Base-by-base conservation (phyloP, 805 yeast species). In the Candida dajiaensis region DNA sequence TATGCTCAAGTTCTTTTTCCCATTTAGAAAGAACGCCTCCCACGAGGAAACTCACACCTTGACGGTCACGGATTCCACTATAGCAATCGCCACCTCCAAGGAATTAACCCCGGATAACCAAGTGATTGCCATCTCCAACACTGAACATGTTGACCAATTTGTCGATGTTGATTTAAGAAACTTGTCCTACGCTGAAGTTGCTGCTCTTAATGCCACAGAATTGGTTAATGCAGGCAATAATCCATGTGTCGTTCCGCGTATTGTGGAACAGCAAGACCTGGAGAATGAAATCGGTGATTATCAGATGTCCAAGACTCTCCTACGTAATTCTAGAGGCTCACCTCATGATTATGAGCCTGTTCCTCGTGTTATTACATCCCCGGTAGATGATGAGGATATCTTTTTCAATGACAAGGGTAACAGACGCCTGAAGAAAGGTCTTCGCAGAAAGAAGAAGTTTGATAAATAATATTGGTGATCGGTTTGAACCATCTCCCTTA, bases 111-210 rank as follows among this genome's bases (percentile, higher is more conserved):
- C 39, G 4, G 22, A 19, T 6, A 36, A 36, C 19, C 23, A 36
- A 12, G 39, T 36, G 16, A 36, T 36, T 12, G 39, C 39, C 9
- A 11, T 36, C 22, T 36, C 39, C 6, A 20, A 36, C 23, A 28
- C 42, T 31, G 40, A 38, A 16, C 66, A 61, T 11, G 71, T 65
- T 43, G 66, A 62, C 15, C 79, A 70, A 43, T 76, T 72, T 53
- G 67, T 77, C 21, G 70, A 68, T 44, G 71, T 77, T 45, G 69
- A 69, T 41, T 58, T 74, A 38, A 71, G 78, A 45, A 67, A 71
- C 46, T 59, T 76, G 55, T 73, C 80, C 9, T 77, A 77, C 55
- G 80, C 80, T 12, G 82, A 77, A 62, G 79, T 71, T 21, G 78
- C 78, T 12, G 60, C 71, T 1, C 55, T 69, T 44, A 38, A 41